Conservation (phyloP, 371 early-diverging fungal species). For the Dentiscutata heterogama region DNA sequence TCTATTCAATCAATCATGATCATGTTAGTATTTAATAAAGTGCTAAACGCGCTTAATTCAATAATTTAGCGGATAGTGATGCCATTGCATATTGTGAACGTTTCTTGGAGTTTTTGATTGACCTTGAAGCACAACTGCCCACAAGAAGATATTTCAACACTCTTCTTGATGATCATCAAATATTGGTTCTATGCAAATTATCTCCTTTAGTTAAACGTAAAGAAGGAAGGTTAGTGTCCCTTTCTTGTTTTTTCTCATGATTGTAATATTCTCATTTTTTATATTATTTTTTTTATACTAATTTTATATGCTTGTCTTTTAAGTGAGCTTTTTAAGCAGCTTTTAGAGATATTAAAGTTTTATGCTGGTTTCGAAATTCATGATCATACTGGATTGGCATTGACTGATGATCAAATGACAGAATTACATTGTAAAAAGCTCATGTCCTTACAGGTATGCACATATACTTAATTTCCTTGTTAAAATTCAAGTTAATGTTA, state of each 20-base stretch:
- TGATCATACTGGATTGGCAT: slow-evolving; percentile 81
- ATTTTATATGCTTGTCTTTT: not conserved
- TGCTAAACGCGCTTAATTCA: not conserved
- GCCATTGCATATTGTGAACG: slow-evolving; percentile 74
- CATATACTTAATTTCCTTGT: not conserved
- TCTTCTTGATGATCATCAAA: slow-evolving; percentile 83
- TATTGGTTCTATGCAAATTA: slow-evolving; percentile 68
- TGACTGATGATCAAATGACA: slow-evolving; percentile 73
- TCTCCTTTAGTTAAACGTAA: slow-evolving; percentile 65
- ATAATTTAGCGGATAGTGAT: slow-evolving; percentile 55
- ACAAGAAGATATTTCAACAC: slow-evolving; percentile 90
- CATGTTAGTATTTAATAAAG: slow-evolving; percentile 10
- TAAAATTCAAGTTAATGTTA: not conserved
- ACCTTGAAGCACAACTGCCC: slow-evolving; percentile 87
- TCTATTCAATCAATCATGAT: not conserved
- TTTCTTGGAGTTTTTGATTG: slow-evolving; percentile 86
- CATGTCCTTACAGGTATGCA: slow-evolving; percentile 71
- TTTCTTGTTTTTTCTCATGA: not conserved
- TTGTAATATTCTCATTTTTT: too few species aligned
- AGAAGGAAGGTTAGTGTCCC: slow-evolving; percentile 49
- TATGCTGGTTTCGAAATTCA: slow-evolving; percentile 85
- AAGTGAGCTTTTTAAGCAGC: slow-evolving; percentile 63
- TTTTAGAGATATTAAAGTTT: slow-evolving; percentile 71
- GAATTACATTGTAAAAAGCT: slow-evolving; percentile 70
- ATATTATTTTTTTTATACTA: not conserved